Conservation (phyloP, 805 yeast genomes). For the Torulaspora delbrueckii region DNA sequence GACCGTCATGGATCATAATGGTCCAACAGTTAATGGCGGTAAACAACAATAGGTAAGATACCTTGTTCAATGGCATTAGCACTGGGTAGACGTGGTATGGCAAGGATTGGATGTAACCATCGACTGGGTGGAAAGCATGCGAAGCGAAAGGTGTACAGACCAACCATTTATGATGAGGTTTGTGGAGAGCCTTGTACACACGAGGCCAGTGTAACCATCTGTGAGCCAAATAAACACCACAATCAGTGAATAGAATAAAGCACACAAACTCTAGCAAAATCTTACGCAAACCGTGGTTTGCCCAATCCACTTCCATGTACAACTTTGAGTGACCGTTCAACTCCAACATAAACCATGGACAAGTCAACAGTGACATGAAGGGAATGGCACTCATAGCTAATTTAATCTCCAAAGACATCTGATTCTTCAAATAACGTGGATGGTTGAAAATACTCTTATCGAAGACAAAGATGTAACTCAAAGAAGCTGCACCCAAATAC, state of each 20-base stretch:
- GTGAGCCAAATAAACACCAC: conserved; percentile 86
- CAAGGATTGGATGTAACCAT: conserved; percentile 86
- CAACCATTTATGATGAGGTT: conserved; percentile 99
- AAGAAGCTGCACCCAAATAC: conserved; percentile 67
- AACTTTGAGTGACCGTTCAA: conserved; percentile 76
- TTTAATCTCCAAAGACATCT: conserved; percentile 75
- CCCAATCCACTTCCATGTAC: conserved; percentile 59
- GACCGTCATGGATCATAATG: conserved; percentile 97
- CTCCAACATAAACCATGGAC: conserved; percentile 86
- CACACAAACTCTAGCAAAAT: conserved; percentile 62
- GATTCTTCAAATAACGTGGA: conserved; percentile 93
- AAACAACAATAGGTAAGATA: conserved; percentile 74
- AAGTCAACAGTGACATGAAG: conserved; percentile 76
- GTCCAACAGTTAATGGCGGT: conserved; percentile 97
- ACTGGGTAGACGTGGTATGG: conserved; percentile 94
- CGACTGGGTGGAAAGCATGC: conserved; percentile 98
- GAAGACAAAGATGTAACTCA: conserved; percentile 74
- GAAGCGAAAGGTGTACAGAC: conserved; percentile 98
- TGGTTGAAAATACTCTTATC: conserved; percentile 90
- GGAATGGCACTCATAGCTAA: conserved; percentile 84
- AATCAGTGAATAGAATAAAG: conserved; percentile 90
- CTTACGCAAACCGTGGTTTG: conserved; percentile 65
- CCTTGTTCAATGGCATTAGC: conserved; percentile 86
- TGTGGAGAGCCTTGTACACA: conserved; percentile 81
- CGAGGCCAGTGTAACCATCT: conserved; percentile 90